Base-by-base conservation (phyloP, 805 yeast genomes). In the Ogataea kodamae region DNA sequence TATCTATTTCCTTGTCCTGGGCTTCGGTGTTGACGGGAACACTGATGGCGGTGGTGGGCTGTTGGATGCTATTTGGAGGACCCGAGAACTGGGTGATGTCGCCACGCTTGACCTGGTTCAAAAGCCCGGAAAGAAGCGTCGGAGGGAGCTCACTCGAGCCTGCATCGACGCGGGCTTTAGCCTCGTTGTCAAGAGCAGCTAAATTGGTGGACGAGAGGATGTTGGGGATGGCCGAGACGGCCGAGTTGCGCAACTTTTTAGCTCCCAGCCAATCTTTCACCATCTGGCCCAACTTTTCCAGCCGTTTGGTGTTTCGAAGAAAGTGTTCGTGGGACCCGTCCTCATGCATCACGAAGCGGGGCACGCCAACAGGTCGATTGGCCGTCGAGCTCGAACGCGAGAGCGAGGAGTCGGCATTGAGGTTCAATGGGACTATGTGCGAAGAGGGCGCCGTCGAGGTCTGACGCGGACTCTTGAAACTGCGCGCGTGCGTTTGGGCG, bases 241-340 rank as follows among this genome's bases (percentile, higher is more conserved):
- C 88, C 46, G 74, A 85, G 43, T 73, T 80, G 39, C 90, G 63
- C 18, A 78, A 57, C 49, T 78, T 79, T 42, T 80, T 80, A 2
- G 83, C 84, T 8, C 86, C 88, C n/a, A 82, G 55, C 47, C 81
- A 68, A 54, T 79, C 86, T 50, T 81, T 83, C 42, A 83, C 66
- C 88, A 83, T 81, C 40, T 76, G 76, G 6, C 79, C 70, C 22
- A 83, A 56, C 47, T 82, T 83, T 51, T 83, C 94, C 56, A 83
- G 90, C 47, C 94, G 67, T 54, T 78, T 81, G 6, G 90, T 79
- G 26, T 81, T 78, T 39, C 76, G 71, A 40, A 90, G 65, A 54
- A 76, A 77, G 59, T 90, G 98, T 50, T 75, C 85, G 58, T 90
- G 98, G 9, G 62, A 44, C 4, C 95, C 94, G 46, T 80, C 81